Evolutionary conservation across 2,329 filamentous ascomycete genomes (phyloP), one percentile per base, ranked within the genome.

Genomic region (Stenocarpella maydis): DNA sequence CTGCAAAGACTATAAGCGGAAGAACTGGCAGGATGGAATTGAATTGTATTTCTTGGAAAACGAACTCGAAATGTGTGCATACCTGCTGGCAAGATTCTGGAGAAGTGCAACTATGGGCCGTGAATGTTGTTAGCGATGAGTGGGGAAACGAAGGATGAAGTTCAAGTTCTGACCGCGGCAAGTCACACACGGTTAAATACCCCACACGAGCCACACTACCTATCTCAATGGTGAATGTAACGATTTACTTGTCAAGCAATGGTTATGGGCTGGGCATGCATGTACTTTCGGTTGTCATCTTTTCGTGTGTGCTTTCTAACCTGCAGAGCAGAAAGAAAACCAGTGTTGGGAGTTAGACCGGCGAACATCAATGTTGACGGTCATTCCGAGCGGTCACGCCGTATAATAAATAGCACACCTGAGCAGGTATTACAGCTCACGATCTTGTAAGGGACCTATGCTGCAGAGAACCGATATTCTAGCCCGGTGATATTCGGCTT

Each of bases 131-230:
- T 47, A 24, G 24, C 12, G 47, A 49, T 21, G 37, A 14, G 43
- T 49, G 43, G 58, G 58, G 58, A 47, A 63, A 49, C 6, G 58
- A 43, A 61, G 39, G 55, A 34, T 26, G 19, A 47, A 26, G 28
- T 19, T 37, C 14, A 47, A 26, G 28, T 19, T 37, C 14, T 63
- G 43, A 24, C 43, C 21, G 8, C 28, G 28, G 43, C 14, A 19
- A 24, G 28, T 49, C 28, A 47, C 19, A 34, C 28, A 14, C 58
- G 55, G 43, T n/a, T 63, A 19, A 49, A 63, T 63, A 63, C 58
- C 58, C 58, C 58, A 37, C 43, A 28, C 31, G 58, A 45, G 15
- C 41, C 39, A 61, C 41, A 45, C 28, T 24, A 15, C 26, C 17
- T 45, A 21, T 5, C 43, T 21, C n/a, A 45, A 45, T 31, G 37